A percentile compares a stretch with the other conserved stretches of the same genome.
Conservation (phyloP, 192 early-diverging fungal genomes). For the Phycomyces blakesleeanus region DNA sequence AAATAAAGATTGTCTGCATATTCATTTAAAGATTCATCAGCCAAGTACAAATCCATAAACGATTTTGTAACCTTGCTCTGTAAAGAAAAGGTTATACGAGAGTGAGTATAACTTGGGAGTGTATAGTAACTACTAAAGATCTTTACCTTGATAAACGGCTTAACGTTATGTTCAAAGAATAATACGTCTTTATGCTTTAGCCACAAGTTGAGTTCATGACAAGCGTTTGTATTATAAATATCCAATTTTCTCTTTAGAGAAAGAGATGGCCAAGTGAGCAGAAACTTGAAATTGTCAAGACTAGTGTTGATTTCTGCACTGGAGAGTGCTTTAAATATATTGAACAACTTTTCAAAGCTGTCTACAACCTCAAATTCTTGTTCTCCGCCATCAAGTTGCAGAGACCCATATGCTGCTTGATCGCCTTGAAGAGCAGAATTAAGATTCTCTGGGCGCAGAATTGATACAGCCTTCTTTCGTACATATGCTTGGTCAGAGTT, state of each 20-base stretch:
- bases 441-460: neutral
- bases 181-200: conserved; percentile 40
- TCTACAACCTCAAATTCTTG: conserved; percentile 22
- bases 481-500: conserved; percentile 4
- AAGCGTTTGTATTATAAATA: conserved; percentile 32
- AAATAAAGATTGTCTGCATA: conserved; percentile 24
- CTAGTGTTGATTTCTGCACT: neutral
- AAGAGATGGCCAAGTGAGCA: conserved; percentile 35
- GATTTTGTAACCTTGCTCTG: conserved; percentile 47
- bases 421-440: neutral
- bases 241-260: conserved; percentile 27
- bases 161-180: conserved; percentile 37
- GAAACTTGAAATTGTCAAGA: conserved; percentile 22
- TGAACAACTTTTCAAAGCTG: conserved; percentile 22
- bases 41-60: conserved; percentile 44
- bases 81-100: neutral
- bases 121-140: neutral
- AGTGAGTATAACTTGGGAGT: neutral
- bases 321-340: conserved; percentile 3
- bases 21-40: conserved; percentile 29
- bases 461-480: conserved; percentile 10
- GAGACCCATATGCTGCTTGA: neutral
- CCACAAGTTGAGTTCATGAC: conserved; percentile 49
- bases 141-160: conserved; percentile 42
- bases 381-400: neutral